A percentile compares a stretch with the other conserved stretches of the same genome.
phyloP scores from a whole-genome alignment of 768 basidiomycete species.

The Candolleomyces efflorescens region DNA sequence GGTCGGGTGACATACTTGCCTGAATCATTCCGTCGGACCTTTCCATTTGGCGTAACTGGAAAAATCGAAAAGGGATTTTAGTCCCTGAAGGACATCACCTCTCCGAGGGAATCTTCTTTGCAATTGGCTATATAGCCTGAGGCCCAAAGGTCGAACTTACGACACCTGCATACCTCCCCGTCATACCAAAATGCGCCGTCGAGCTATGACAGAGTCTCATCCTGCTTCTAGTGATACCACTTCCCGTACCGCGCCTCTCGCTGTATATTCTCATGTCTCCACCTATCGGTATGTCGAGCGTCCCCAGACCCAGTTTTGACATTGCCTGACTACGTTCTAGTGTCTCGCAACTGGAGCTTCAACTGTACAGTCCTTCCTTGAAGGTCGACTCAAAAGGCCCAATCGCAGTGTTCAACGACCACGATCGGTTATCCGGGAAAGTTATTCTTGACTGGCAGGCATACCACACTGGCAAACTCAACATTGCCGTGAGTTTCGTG shows the following conservation, averaged over 20 bases:
- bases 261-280: conserved; percentile 13
- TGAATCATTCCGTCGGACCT: not conserved
- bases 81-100: not conserved
- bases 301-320: not conserved
- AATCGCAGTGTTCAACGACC: conserved; percentile 55
- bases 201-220: conserved; percentile 5
- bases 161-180: not conserved
- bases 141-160: not conserved
- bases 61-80: not conserved
- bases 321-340: conserved; percentile 22
- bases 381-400: conserved; percentile 36
- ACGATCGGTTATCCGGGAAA: conserved; percentile 57
- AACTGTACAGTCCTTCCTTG: conserved; percentile 58
- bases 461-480: conserved; percentile 51
- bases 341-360: conserved; percentile 54
- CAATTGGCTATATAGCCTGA: not conserved
- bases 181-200: conserved; percentile 6
- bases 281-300: conserved; percentile 10
- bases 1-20: not conserved
- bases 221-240: not conserved
- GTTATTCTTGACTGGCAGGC: conserved; percentile 52
- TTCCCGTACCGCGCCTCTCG: not conserved
- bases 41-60: not conserved
- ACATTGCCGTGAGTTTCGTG: conserved; percentile 43
- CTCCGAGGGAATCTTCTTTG: not conserved